Conservation (phyloP, 805 yeast species). For the Myxozyma nipponensis region DNA sequence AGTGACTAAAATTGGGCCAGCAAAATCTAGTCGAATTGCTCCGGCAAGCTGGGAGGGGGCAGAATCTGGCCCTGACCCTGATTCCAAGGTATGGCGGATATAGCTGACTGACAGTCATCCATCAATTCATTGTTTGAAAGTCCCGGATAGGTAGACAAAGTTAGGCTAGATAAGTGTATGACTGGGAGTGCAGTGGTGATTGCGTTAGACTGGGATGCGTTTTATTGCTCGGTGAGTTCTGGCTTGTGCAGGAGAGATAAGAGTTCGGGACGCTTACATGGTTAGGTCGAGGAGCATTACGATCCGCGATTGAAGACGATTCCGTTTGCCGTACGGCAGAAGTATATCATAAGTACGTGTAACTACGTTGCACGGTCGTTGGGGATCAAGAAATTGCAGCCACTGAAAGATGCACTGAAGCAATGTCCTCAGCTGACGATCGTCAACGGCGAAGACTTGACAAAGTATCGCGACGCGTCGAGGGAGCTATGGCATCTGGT, state of each 20-base stretch:
- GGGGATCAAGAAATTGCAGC: constrained; percentile 10
- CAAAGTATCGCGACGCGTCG: constrained; percentile 13
- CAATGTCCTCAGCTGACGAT: constrained; percentile 6
- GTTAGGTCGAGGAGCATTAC: constrained; percentile 14
- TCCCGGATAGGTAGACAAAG: no score
- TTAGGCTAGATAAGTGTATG: no score
- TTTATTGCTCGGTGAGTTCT: constrained; percentile 11
- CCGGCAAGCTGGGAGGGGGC: no score
- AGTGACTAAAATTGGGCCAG: no score
- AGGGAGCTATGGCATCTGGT: constrained; percentile 8
- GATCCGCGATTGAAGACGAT: constrained; percentile 6
- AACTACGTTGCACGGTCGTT: constrained; percentile 13
- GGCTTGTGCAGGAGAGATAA: neutral
- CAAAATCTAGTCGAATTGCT: no score
- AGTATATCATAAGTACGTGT: constrained; percentile 14
- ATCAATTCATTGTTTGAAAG: no score
- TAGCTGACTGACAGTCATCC: no score
- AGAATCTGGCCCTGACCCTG: no score
- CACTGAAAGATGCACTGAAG: constrained; percentile 6
- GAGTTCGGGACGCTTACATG: neutral
- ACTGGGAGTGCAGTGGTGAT: constrained; percentile 1
- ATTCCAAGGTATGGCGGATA: no score
- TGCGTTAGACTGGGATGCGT: constrained; percentile 16
- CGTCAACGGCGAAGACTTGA: constrained; percentile 18
- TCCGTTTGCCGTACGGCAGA: constrained; percentile 19